These are phyloP conservation scores for Neospermospora avenae DNA, from an alignment of 2,329 filamentous ascomycete species.

Conservation along the genomic window DNA sequence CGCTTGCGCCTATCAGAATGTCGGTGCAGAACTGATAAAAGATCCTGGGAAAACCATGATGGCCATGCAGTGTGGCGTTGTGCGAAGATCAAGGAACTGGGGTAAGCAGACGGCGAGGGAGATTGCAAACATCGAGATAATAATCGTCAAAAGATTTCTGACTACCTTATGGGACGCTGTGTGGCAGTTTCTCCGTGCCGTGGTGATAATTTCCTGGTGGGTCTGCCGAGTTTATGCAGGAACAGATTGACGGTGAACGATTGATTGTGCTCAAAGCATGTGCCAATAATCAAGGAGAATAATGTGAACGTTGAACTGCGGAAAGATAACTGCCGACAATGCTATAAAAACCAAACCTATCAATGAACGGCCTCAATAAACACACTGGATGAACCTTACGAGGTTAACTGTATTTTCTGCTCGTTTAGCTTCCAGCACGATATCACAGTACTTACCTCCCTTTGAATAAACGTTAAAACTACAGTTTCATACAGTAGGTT, in stretches of 20 bases:
- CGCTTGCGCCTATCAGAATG: neutral
- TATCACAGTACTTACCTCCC: too few species aligned
- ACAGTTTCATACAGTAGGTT: too few species aligned
- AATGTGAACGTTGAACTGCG: neutral
- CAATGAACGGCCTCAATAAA: neutral
- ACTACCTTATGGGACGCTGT: neutral
- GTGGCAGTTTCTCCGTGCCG: neutral
- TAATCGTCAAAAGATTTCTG: neutral
- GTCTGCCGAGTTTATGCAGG: neutral
- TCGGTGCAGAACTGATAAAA: neutral
- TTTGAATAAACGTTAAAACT: too few species aligned
- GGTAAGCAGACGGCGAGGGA: neutral
- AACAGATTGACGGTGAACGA: neutral
- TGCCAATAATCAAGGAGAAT: conserved; percentile 1
- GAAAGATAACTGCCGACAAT: neutral
- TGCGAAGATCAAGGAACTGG: neutral
- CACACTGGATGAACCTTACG: neutral
- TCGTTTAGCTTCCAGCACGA: neutral
- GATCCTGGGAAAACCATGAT: conserved; percentile 2
- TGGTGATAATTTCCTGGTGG: neutral
- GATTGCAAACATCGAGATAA: neutral
- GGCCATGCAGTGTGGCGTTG: neutral
- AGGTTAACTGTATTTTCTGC: neutral
- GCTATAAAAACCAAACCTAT: neutral
- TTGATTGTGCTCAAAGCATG: neutral